These are phyloP conservation scores for Fraxinus platypoda DNA, from an alignment of 305 asterid genomes.

Conservation along the genomic window DNA sequence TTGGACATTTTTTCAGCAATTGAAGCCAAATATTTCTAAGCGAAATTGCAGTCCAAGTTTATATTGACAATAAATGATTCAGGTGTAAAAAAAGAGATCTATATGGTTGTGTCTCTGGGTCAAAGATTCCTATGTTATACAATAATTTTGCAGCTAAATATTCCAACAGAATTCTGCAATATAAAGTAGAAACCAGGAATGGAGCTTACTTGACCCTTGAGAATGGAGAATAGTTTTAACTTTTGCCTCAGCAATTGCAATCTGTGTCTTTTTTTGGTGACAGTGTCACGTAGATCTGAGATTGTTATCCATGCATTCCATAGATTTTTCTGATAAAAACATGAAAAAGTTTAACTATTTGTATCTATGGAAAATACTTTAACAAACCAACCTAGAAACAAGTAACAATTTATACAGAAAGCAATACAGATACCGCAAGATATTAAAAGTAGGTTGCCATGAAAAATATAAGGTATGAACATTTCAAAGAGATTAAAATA, in stretches of 20 bases:
- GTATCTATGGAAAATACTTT: not conserved
- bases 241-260: conserved; percentile 83
- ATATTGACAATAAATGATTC: not conserved
- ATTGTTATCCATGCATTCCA: conserved; percentile 95
- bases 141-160: not conserved
- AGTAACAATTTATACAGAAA: not conserved
- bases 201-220: conserved; percentile 72
- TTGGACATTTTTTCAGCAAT: not conserved
- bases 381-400: conserved; percentile 1
- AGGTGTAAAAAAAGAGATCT: not conserved
- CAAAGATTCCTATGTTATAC: not conserved
- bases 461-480: not conserved
- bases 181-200: conserved; percentile 16
- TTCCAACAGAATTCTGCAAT: not conserved
- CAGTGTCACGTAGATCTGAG: conserved; percentile 76
- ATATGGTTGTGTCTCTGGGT: not conserved
- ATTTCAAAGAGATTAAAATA: not conserved
- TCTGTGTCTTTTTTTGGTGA: conserved; percentile 83
- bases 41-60: not conserved
- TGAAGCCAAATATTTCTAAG: not conserved
- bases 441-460: not conserved
- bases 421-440: not conserved
- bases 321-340: conserved; percentile 59
- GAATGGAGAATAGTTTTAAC: conserved; percentile 84
- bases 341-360: conserved; percentile 8